Evolutionary conservation across 2,329 filamentous ascomycete species (phyloP).

Genomic region (Xylariaceae sp.): DNA sequence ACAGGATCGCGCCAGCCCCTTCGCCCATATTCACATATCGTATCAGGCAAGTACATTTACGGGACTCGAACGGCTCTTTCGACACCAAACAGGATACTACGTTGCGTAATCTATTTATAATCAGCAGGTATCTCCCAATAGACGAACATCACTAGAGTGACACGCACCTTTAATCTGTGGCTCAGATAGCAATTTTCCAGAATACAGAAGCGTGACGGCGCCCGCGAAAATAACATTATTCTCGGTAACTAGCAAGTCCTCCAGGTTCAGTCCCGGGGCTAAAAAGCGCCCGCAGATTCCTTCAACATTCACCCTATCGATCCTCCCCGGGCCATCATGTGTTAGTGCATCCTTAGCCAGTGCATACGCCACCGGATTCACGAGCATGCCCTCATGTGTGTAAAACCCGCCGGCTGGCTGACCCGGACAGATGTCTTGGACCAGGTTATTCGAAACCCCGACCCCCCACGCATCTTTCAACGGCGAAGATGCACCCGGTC

Average conservation of each 20-base stretch:
- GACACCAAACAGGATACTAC: background rate
- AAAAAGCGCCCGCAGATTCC: slow-evolving; percentile 43
- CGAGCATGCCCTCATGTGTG: slow-evolving; percentile 52
- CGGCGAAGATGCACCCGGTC: slow-evolving; percentile 48
- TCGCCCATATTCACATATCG: too few relatives aligned
- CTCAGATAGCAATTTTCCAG: background rate
- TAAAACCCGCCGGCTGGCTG: slow-evolving; percentile 47
- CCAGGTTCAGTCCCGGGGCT: slow-evolving; percentile 44
- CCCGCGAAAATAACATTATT: slow-evolving; percentile 43
- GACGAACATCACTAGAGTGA: background rate
- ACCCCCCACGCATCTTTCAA: slow-evolving; percentile 44
- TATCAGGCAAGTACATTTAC: too few relatives aligned
- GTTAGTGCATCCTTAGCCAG: slow-evolving; percentile 51
- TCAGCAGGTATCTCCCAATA: background rate
- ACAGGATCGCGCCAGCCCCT: too few relatives aligned
- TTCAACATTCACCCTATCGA: slow-evolving; percentile 42
- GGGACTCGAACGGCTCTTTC: too few relatives aligned
- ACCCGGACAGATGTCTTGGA: slow-evolving; percentile 46
- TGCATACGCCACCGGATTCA: slow-evolving; percentile 48
- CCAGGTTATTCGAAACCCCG: slow-evolving; percentile 49
- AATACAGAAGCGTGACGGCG: background rate
- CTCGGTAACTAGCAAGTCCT: slow-evolving; percentile 50
- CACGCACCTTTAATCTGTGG: background rate
- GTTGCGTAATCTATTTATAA: background rate
- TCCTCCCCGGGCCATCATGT: slow-evolving; percentile 46